Percentiles rank a stretch among this genome's conserved stretches.
phyloP scores from a whole-genome alignment of 352 stramenopile species.

The Albugo candida region DNA sequence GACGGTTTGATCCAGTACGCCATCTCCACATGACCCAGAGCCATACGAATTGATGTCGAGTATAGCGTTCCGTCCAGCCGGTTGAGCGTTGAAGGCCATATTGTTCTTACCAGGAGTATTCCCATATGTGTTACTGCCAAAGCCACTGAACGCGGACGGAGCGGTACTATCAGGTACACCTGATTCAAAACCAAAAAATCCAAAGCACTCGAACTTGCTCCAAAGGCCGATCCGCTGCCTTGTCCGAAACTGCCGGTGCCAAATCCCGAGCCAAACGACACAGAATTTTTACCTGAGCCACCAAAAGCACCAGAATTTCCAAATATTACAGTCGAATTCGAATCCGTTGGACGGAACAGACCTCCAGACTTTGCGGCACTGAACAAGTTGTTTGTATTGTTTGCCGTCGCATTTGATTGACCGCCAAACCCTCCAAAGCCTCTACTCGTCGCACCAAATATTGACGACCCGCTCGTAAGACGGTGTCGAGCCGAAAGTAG shows the following conservation, averaged over 20 bases:
- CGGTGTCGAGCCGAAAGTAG: too few species aligned
- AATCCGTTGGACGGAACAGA: too few species aligned
- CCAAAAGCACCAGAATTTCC: background rate
- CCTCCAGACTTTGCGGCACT: too few species aligned
- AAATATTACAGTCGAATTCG: too few species aligned
- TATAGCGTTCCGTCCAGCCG: constrained; percentile 28
- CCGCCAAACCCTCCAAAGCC: constrained; percentile 18
- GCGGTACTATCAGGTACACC: background rate
- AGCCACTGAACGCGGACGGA: background rate
- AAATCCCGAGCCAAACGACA: constrained; percentile 13
- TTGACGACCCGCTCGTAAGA: background rate
- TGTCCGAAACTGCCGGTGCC: constrained; percentile 1
- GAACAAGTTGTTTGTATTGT: too few species aligned
- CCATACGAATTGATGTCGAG: constrained; percentile 37
- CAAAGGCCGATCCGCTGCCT: background rate
- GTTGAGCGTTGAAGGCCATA: constrained; percentile 8
- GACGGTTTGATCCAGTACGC: constrained; percentile 32
- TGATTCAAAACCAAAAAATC: background rate
- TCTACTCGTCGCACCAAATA: constrained; percentile 17
- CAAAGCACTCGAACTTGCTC: background rate
- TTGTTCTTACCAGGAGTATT: background rate
- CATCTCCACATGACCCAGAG: constrained; percentile 23
- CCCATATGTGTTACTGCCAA: background rate
- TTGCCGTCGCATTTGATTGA: background rate
- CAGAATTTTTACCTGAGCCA: constrained; percentile 10